These are phyloP conservation scores for Salix caprea DNA, from an alignment of 345 rosid species.

Conservation along the genomic window DNA sequence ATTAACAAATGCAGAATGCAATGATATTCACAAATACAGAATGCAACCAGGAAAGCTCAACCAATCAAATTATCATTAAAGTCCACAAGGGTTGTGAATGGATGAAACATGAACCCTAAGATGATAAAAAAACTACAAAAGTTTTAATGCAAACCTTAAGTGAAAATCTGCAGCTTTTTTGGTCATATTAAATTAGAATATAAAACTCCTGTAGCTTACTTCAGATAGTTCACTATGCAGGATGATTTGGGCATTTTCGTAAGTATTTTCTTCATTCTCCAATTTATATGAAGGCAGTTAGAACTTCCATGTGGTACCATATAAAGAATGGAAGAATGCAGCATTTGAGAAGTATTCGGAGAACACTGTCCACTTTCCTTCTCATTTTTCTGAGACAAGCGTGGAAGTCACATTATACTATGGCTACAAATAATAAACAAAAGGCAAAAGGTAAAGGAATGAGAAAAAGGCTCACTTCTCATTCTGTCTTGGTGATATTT, in stretches of 20 bases:
- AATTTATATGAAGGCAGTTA: background rate
- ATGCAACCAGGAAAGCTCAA: background rate
- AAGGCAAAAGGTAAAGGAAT: background rate
- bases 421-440: background rate
- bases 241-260: background rate
- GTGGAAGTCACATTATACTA: background rate
- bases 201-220: background rate
- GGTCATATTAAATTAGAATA: background rate
- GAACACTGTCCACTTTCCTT: background rate
- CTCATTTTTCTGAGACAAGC: background rate
- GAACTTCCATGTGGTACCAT: background rate
- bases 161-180: background rate
- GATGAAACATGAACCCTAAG: background rate
- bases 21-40: background rate
- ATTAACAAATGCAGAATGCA: background rate
- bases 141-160: background rate
- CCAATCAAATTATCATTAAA: background rate
- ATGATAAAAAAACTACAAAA: background rate
- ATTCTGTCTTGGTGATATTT: conserved; percentile 33
- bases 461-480: conserved; percentile 37
- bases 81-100: background rate
- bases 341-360: background rate
- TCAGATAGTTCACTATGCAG: background rate
- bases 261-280: background rate
- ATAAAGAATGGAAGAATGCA: background rate